phyloP scores from a whole-genome alignment of 345 rosid species.

The Hibiscus mutabilis region DNA sequence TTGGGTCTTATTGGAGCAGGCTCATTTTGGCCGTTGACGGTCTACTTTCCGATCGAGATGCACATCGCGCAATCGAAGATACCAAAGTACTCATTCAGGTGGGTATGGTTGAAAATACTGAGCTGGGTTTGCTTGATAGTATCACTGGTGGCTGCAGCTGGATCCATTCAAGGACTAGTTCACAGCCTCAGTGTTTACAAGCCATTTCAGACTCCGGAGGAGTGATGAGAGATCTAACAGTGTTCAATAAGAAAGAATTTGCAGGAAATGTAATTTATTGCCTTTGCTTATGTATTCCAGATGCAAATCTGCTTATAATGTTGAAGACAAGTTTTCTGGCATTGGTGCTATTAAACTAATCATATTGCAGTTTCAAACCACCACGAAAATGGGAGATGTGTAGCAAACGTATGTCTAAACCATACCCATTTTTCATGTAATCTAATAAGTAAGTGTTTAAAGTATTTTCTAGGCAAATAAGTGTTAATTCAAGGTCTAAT shows the following conservation, averaged over 20 bases:
- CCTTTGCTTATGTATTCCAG: not conserved
- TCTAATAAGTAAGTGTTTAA: too few species aligned
- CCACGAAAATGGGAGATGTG: too few species aligned
- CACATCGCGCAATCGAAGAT: slow-evolving; percentile 51
- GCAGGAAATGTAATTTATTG: slow-evolving; percentile 5
- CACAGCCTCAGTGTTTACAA: slow-evolving; percentile 46
- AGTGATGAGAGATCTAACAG: not conserved
- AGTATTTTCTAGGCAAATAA: too few species aligned
- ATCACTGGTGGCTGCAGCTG: slow-evolving; percentile 55
- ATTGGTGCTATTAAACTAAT: too few species aligned
- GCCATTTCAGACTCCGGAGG: slow-evolving; percentile 44
- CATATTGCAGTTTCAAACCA: too few species aligned
- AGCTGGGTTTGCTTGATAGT: slow-evolving; percentile 47
- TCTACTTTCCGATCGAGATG: slow-evolving; percentile 84
- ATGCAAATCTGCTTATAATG: slow-evolving; percentile 2
- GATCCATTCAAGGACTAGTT: slow-evolving; percentile 63
- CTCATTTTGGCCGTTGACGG: slow-evolving; percentile 81
- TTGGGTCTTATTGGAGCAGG: slow-evolving; percentile 74
- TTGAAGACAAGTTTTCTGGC: too few species aligned
- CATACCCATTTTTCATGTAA: too few species aligned
- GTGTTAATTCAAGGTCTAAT: too few species aligned
- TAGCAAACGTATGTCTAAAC: too few species aligned
- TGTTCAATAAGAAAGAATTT: slow-evolving; percentile 3
- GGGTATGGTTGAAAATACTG: slow-evolving; percentile 66
- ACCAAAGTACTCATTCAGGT: slow-evolving; percentile 43